Base-by-base conservation (phyloP, 2,329 filamentous ascomycete genomes). In the Alternaria postmessia region DNA sequence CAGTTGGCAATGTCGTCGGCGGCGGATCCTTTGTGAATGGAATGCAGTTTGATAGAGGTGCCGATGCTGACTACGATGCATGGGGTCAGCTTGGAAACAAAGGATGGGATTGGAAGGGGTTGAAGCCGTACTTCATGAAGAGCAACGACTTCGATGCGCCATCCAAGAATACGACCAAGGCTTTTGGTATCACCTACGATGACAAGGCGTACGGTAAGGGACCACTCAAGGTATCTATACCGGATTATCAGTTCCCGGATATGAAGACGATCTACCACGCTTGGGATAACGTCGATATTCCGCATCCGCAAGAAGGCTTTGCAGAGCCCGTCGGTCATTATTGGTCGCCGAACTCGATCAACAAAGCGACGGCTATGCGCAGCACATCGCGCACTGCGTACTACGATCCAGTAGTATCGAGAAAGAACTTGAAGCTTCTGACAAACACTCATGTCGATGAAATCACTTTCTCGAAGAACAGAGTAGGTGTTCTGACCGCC, bases 1-100 rank as follows among this genome's bases (percentile, higher is more conserved):
- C 54, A 3, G 57, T 70, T 12, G 67, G 65, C 5, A 63, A 61
- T 39, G 72, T 72, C 2, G 73, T 79, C 1, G 76, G 77, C 12
- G 77, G 77, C 5, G 71, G 76, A 22, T 68, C 66, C 1, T 67
- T 66, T 1, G 67, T 78, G 39, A 78, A 79, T 61, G 73, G 75
- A 12, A 75, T 79, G 73, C 59, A 66, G 14, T 77, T 73, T 32
- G 70, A 75, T 39, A 66, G 78, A 14, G 77, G 67, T 9, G 62
- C 66, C 12, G 59, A 69, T 28, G 71, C 63, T 8, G 55, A 57
- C 7, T 57, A 57, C 24, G 47, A 57, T 11, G 47, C 55, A 3
- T 57, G 55, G 55, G 41, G 47, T 1, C 28, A 52, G 24, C 41
- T 53, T 6, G 55, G 55, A 11, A 52, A 57, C 28, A 38, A 44